Conservation (phyloP, 345 rosid species). For the Melaleuca alternifolia region DNA sequence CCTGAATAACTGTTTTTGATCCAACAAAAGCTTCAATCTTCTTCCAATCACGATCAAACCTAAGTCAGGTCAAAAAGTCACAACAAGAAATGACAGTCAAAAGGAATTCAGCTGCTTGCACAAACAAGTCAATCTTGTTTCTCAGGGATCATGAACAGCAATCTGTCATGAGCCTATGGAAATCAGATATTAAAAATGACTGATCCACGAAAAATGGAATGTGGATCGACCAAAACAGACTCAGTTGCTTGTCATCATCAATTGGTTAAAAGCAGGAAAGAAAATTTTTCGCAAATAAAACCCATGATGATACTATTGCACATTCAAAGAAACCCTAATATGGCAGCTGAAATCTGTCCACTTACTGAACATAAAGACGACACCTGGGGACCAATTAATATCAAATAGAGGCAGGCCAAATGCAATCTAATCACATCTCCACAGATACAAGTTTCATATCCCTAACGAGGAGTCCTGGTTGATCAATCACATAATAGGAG, state of each 20-base stretch:
- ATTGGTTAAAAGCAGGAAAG: not conserved
- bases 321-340: not conserved
- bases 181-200: not conserved
- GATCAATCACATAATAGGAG: not conserved
- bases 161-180: not conserved
- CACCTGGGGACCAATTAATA: not conserved
- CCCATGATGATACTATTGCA: not conserved
- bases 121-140: not conserved
- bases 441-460: not conserved
- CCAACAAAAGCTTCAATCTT: slow-evolving; percentile 96
- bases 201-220: not conserved
- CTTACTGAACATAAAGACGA: not conserved
- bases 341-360: not conserved
- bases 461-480: not conserved
- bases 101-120: not conserved
- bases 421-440: not conserved
- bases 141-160: not conserved
- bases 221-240: not conserved
- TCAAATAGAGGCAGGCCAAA: not conserved
- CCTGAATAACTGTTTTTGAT: slow-evolving; percentile 93
- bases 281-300: not conserved
- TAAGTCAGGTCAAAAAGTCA: slow-evolving; percentile 1
- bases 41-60: slow-evolving; percentile 98
- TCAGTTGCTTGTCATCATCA: not conserved
- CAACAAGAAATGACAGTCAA: not conserved